Conservation (phyloP, 139 green algal species). For the Marvania coccoides region DNA sequence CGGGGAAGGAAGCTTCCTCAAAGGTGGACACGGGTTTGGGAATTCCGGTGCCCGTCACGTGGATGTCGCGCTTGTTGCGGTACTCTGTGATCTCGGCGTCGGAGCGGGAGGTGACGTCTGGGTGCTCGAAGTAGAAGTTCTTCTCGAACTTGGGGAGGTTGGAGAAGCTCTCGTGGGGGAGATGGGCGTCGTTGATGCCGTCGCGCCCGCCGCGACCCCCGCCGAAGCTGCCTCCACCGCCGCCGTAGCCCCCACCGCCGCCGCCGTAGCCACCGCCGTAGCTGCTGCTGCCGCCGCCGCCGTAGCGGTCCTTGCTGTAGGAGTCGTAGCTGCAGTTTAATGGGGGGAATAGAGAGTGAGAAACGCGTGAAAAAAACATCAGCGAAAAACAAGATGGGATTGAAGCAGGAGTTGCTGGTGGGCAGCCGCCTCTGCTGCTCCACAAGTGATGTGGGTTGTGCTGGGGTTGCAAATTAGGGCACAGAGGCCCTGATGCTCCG, state of each 20-base stretch:
- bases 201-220: conserved; percentile 25
- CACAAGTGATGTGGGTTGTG: background rate
- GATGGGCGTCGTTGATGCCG: conserved; percentile 64
- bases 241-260: conserved; percentile 8
- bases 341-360: background rate
- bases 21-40: conserved; percentile 66
- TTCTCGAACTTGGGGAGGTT: conserved; percentile 84
- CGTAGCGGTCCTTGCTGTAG: background rate
- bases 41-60: conserved; percentile 50
- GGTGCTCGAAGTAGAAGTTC: conserved; percentile 90
- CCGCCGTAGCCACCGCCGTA: conserved; percentile 22
- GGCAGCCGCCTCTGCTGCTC: background rate
- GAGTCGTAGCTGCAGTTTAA: conserved; percentile 1
- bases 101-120: conserved; percentile 55
- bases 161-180: conserved; percentile 64
- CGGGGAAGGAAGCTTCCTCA: conserved; percentile 73
- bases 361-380: background rate
- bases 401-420: background rate
- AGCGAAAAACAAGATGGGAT: background rate
- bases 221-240: conserved; percentile 19
- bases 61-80: conserved; percentile 47
- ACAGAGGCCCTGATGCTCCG: background rate
- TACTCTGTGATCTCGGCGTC: conserved; percentile 66
- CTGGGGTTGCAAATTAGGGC: background rate
- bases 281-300: conserved; percentile 6